Percentiles rank a stretch among this genome's conserved stretches.
phyloP scores from a whole-genome alignment of 192 early-diverging fungal species.

The Coemansia sp. region DNA sequence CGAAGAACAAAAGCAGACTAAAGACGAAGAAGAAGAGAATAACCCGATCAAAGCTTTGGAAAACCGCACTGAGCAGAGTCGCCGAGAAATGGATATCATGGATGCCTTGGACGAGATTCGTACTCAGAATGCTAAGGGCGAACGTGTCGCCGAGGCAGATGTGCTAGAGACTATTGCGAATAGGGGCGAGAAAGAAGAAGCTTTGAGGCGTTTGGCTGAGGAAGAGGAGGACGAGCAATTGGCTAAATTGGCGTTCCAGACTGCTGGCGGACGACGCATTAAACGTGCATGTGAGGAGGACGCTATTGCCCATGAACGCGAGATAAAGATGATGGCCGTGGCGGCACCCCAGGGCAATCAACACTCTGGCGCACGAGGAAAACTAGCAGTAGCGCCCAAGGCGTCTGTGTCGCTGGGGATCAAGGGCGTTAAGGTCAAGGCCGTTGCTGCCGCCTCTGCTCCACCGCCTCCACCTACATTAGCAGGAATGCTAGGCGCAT shows the following conservation, averaged over 20 bases:
- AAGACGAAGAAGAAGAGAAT: conserved; percentile 83
- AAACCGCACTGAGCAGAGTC: conserved; percentile 90
- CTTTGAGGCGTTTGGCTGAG: conserved; percentile 30
- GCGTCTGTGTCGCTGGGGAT: conserved; percentile 24
- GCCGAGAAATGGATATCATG: conserved; percentile 97
- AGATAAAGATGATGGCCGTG: conserved; percentile 15
- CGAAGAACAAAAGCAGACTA: conserved; percentile 61
- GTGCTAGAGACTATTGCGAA: conserved; percentile 60
- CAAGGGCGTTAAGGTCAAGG: conserved; percentile 19
- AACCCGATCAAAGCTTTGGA: conserved; percentile 96
- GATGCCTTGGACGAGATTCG: conserved; percentile 96
- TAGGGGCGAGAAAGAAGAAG: conserved; percentile 18
- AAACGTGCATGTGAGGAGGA: conserved; percentile 49
- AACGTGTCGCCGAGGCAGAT: conserved; percentile 71
- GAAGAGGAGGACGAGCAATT: conserved; percentile 33
- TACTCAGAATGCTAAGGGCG: conserved; percentile 81
- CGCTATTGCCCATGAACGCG: conserved; percentile 16
- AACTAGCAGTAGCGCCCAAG: not conserved
- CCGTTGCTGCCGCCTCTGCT: not conserved
- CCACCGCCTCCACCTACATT: conserved; percentile 15
- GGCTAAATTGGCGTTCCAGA: conserved; percentile 28
- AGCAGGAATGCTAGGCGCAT: conserved; percentile 42
- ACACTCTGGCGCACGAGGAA: not conserved
- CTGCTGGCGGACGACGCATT: conserved; percentile 20
- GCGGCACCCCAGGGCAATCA: not conserved